Percentiles rank a stretch among this genome's conserved stretches.
phyloP scores from a whole-genome alignment of 345 rosid species.

The Theobroma cacao region DNA sequence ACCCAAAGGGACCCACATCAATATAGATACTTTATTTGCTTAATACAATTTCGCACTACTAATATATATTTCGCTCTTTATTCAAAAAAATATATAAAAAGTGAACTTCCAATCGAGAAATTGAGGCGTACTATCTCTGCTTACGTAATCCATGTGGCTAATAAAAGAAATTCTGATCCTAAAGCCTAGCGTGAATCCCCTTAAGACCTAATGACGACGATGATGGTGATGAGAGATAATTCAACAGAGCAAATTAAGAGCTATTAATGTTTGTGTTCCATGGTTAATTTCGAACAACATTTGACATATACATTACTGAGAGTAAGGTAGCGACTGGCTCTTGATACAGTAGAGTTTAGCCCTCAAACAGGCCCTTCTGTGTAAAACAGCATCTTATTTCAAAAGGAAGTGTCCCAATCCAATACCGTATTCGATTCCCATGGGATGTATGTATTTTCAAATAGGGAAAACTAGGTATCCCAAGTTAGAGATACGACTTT shows the following conservation, averaged over 20 bases:
- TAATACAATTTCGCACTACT: background rate
- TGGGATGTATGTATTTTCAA: background rate
- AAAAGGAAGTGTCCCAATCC: background rate
- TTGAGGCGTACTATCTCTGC: background rate
- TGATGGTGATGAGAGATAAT: background rate
- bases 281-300: background rate
- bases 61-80: background rate
- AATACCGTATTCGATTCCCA: background rate
- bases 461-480: slow-evolving; percentile 4
- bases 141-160: background rate
- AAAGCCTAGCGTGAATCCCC: background rate
- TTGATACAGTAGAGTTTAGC: too few relatives aligned
- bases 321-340: background rate
- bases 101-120: background rate
- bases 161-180: background rate
- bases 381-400: too few relatives aligned
- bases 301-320: background rate
- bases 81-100: background rate
- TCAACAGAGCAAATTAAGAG: background rate
- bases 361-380: too few relatives aligned
- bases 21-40: background rate
- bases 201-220: background rate
- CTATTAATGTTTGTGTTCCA: background rate
- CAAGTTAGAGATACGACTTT: slow-evolving; percentile 15
- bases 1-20: slow-evolving; percentile 19